A percentile compares a stretch with the other conserved stretches of the same genome.
These are phyloP conservation scores for Naganishia onofrii DNA, from an alignment of 768 basidiomycete genomes.

Conservation along the genomic window DNA sequence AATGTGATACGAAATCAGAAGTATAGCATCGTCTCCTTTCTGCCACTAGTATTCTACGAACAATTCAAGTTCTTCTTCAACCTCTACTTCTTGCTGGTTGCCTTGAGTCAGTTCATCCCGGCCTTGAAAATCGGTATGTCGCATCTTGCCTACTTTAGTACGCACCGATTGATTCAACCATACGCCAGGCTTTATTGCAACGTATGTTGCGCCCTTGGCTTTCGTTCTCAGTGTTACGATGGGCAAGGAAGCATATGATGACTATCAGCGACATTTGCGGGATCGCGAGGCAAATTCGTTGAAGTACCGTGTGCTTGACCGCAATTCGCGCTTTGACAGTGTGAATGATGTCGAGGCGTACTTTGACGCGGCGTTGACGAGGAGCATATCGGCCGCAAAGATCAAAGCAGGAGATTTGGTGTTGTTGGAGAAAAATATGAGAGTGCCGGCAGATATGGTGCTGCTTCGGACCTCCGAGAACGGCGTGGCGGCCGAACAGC, in stretches of 20 bases:
- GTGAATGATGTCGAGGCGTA: constrained; percentile 8
- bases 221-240: constrained; percentile 93
- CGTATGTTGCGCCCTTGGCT: constrained; percentile 92
- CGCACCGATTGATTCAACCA: not conserved
- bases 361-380: constrained; percentile 54
- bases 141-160: not conserved
- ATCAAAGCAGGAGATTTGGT: constrained; percentile 89
- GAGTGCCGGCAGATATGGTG: constrained; percentile 91
- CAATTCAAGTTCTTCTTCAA: constrained; percentile 99
- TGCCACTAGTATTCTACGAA: constrained; percentile 95
- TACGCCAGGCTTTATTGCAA: constrained; percentile 79
- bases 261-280: constrained; percentile 87
- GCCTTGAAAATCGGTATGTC: constrained; percentile 86
- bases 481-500: not conserved
- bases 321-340: constrained; percentile 41
- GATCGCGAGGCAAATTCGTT: constrained; percentile 94
- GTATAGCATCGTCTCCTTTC: constrained; percentile 93
- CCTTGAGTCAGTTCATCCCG: constrained; percentile 91
- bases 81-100: constrained; percentile 94
- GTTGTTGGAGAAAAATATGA: constrained; percentile 89
- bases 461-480: constrained; percentile 79
- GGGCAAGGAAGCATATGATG: constrained; percentile 98
- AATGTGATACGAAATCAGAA: constrained; percentile 97
- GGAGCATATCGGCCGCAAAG: constrained; percentile 80
- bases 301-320: constrained; percentile 77